Percentiles rank a stretch among this genome's conserved stretches.
These are phyloP conservation scores for Aspergillus puulaauensis DNA, from an alignment of 2,329 filamentous ascomycete genomes.

Conservation along the genomic window DNA sequence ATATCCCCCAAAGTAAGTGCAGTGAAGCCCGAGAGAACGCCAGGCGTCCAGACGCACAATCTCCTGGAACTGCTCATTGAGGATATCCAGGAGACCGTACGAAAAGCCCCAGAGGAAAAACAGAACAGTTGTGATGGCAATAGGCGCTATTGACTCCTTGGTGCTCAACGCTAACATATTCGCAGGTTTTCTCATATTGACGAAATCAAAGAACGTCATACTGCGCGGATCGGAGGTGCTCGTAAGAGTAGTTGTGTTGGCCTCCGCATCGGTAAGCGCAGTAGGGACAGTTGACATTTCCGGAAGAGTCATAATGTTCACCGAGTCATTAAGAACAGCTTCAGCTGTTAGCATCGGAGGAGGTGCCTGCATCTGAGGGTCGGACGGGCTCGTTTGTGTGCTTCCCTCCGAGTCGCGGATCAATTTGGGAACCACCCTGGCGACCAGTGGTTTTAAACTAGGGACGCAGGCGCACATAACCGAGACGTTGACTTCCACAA, in stretches of 20 bases:
- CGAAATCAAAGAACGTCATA: conserved; percentile 62
- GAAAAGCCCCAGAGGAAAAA: conserved; percentile 91
- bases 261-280: conserved; percentile 31
- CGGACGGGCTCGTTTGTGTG: conserved; percentile 16
- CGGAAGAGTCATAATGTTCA: conserved; percentile 37
- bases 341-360: conserved; percentile 13
- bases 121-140: conserved; percentile 69
- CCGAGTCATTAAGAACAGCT: neutral
- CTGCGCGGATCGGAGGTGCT: conserved; percentile 31
- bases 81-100: conserved; percentile 79
- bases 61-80: conserved; percentile 65
- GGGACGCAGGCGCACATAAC: conserved; percentile 93
- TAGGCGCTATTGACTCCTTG: conserved; percentile 57
- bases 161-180: conserved; percentile 60
- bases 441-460: conserved; percentile 80
- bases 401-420: conserved; percentile 49
- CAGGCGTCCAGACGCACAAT: conserved; percentile 44
- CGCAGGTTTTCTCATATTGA: conserved; percentile 56
- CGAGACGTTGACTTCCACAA: conserved; percentile 85
- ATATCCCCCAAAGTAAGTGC: conserved; percentile 62
- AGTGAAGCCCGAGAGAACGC: conserved; percentile 52
- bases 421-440: conserved; percentile 58
- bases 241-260: conserved; percentile 41
- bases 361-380: neutral
- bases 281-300: conserved; percentile 56